phyloP scores from a whole-genome alignment of 2,329 filamentous ascomycete genomes.

The Onygena corvina region DNA sequence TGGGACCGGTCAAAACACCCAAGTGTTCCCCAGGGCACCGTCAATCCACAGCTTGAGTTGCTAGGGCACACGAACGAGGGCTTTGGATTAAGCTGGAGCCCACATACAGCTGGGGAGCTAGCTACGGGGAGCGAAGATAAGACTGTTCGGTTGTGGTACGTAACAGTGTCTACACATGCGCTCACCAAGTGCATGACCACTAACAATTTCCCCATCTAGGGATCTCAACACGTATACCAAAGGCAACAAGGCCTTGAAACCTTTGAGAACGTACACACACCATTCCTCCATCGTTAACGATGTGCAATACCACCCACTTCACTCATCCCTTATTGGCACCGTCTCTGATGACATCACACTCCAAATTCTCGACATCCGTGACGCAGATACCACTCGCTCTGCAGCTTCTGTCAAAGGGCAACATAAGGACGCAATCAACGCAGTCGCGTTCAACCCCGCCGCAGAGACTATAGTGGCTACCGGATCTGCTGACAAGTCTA shows the following conservation, averaged over 20 bases:
- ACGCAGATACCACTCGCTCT: constrained; percentile 51
- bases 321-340: constrained; percentile 73
- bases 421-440: constrained; percentile 87
- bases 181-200: too few relatives aligned
- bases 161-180: too few relatives aligned
- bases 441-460: constrained; percentile 84
- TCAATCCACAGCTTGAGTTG: constrained; percentile 74
- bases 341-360: constrained; percentile 92
- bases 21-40: constrained; percentile 57
- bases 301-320: constrained; percentile 84
- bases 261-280: constrained; percentile 66
- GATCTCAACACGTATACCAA: constrained; percentile 67
- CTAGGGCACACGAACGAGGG: constrained; percentile 78
- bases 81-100: constrained; percentile 87
- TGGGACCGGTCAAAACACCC: constrained; percentile 95
- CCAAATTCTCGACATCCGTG: constrained; percentile 79
- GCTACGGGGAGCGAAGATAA: constrained; percentile 85
- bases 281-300: constrained; percentile 91
- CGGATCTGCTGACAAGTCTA: constrained; percentile 86
- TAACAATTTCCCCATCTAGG: constrained; percentile 44
- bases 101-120: constrained; percentile 66
- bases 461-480: constrained; percentile 86
- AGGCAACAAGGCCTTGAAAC: constrained; percentile 56
- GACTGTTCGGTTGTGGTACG: constrained; percentile 81
- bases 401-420: constrained; percentile 59